These are phyloP conservation scores for Scytalidium lignicola DNA, from an alignment of 2,329 filamentous ascomycete species.

Conservation along the genomic window DNA sequence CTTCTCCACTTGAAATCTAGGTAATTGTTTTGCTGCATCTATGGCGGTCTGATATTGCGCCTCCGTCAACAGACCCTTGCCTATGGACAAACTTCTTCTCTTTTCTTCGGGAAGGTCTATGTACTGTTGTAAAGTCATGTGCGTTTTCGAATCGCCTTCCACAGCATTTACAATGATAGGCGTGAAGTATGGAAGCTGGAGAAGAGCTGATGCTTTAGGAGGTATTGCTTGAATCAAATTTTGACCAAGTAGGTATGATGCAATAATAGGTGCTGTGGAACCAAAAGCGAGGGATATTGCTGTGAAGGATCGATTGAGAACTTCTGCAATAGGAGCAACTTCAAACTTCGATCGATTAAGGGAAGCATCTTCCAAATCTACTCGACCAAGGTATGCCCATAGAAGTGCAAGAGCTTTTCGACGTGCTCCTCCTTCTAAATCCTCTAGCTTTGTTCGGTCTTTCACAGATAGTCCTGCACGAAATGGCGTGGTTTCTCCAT, in stretches of 20 bases:
- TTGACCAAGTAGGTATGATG: slow-evolving; percentile 78
- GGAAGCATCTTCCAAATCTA: slow-evolving; percentile 73
- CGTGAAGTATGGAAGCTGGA: slow-evolving; percentile 87
- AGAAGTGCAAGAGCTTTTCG: slow-evolving; percentile 84
- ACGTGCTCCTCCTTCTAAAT: slow-evolving; percentile 72
- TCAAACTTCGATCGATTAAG: slow-evolving; percentile 85
- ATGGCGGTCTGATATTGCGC: slow-evolving; percentile 73
- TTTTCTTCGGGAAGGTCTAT: slow-evolving; percentile 77
- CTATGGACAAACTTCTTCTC: slow-evolving; percentile 66
- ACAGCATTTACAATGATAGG: slow-evolving; percentile 59
- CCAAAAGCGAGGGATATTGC: slow-evolving; percentile 85
- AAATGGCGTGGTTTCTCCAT: slow-evolving; percentile 46
- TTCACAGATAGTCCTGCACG: slow-evolving; percentile 61
- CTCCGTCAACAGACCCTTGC: slow-evolving; percentile 65
- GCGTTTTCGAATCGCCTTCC: slow-evolving; percentile 69
- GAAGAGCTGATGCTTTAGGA: slow-evolving; percentile 77
- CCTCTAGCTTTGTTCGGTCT: slow-evolving; percentile 71
- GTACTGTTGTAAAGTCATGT: slow-evolving; percentile 78
- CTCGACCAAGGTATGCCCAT: slow-evolving; percentile 90
- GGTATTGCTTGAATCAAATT: slow-evolving; percentile 84
- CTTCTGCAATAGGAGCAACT: slow-evolving; percentile 79
- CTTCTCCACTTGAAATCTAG: slow-evolving; percentile 77
- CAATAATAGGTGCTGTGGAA: slow-evolving; percentile 74
- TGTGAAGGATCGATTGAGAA: slow-evolving; percentile 79
- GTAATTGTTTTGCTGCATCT: slow-evolving; percentile 75